A percentile compares a stretch with the other conserved stretches of the same genome.
These are phyloP conservation scores for Phaeomoniella chlamydospora DNA, from an alignment of 2,329 filamentous ascomycete genomes.

Conservation along the genomic window DNA sequence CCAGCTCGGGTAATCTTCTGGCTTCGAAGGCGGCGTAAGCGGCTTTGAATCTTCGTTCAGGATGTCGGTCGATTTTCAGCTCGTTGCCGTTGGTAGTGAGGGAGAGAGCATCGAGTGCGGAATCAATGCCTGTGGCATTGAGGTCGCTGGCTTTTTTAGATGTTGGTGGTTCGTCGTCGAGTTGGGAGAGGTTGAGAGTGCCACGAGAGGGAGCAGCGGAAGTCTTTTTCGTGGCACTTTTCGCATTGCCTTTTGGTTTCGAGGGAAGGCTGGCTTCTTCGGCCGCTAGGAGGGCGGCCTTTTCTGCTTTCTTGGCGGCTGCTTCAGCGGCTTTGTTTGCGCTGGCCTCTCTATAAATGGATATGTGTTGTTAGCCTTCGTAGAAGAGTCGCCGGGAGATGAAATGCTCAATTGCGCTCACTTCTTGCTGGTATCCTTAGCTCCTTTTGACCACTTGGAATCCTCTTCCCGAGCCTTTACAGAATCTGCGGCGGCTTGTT, in stretches of 20 bases:
- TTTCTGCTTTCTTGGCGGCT: slow-evolving; percentile 82
- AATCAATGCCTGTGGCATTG: slow-evolving; percentile 80
- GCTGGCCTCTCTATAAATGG: slow-evolving; percentile 56
- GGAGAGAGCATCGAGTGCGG: slow-evolving; percentile 75
- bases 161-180: slow-evolving; percentile 45
- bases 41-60: slow-evolving; percentile 74
- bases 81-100: slow-evolving; percentile 45
- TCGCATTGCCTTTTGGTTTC: slow-evolving; percentile 45
- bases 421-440: slow-evolving; percentile 81
- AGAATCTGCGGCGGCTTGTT: slow-evolving; percentile 56
- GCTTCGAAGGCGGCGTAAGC: slow-evolving; percentile 76
- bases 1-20: slow-evolving; percentile 68
- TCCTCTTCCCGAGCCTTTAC: slow-evolving; percentile 55
- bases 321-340: slow-evolving; percentile 70
- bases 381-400: slow-evolving; percentile 1
- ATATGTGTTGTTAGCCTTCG: slow-evolving; percentile 1
- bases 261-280: slow-evolving; percentile 59
- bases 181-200: slow-evolving; percentile 54
- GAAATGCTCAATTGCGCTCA: slow-evolving; percentile 28
- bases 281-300: slow-evolving; percentile 65
- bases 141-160: slow-evolving; percentile 43
- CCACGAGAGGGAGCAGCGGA: slow-evolving; percentile 36
- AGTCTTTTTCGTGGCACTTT: slow-evolving; percentile 34
- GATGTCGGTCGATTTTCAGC: slow-evolving; percentile 71
- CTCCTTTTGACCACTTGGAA: slow-evolving; percentile 68